Conservation (phyloP, 345 rosid species). For the Mercurialis annua region DNA sequence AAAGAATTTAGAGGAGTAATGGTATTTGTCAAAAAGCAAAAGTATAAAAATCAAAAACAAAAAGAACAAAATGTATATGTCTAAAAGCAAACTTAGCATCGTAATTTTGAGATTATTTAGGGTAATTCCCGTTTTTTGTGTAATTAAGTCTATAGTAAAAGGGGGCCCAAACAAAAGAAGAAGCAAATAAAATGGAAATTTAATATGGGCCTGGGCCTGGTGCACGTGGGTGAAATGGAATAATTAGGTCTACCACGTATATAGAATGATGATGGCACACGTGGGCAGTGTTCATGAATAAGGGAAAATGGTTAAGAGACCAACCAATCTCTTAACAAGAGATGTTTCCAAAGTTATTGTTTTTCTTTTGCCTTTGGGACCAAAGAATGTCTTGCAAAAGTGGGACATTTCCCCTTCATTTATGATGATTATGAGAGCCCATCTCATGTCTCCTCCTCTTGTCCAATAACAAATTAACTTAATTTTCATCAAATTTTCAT, state of each 20-base stretch:
- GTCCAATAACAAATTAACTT: slow-evolving; percentile 7
- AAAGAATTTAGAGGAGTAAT: no score
- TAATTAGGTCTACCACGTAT: slow-evolving; percentile 52
- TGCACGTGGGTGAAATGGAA: slow-evolving; percentile 35
- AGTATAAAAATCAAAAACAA: no score
- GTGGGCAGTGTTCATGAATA: slow-evolving; percentile 41
- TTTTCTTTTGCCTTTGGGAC: slow-evolving; percentile 27
- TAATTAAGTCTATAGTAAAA: background rate
- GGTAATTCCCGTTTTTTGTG: no score
- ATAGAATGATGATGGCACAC: slow-evolving; percentile 54
- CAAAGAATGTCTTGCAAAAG: slow-evolving; percentile 42
- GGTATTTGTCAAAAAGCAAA: no score
- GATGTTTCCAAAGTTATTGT: slow-evolving; percentile 26
- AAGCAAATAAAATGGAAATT: background rate
- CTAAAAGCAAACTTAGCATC: no score
- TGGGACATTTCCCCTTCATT: slow-evolving; percentile 31
- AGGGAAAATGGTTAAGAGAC: slow-evolving; percentile 6
- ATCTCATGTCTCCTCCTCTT: slow-evolving; percentile 23
- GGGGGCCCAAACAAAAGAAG: background rate
- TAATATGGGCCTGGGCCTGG: slow-evolving; percentile 28
- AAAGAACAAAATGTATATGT: no score
- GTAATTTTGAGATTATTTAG: no score
- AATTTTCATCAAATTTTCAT: background rate
- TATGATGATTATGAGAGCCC: slow-evolving; percentile 26
- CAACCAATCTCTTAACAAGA: background rate